Percentiles rank a stretch among this genome's conserved stretches.
These are phyloP conservation scores for Basidiobolus meristosporus DNA, from an alignment of 371 early-diverging fungal species.

Conservation along the genomic window DNA sequence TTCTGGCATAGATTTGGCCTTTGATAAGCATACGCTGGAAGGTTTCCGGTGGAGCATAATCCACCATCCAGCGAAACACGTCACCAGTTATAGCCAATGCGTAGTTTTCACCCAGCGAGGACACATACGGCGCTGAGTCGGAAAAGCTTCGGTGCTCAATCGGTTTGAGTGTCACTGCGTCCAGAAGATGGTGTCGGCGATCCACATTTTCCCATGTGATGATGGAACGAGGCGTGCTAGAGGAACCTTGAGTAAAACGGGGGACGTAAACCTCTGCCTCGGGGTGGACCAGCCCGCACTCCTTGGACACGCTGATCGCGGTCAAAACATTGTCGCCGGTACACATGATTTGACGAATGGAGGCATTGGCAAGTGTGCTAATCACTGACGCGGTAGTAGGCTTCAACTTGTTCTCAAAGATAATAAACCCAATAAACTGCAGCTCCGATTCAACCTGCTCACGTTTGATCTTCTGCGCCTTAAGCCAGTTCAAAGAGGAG, in stretches of 20 bases:
- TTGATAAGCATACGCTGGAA: slow-evolving; percentile 71
- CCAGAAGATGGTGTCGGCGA: slow-evolving; percentile 27
- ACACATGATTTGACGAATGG: slow-evolving; percentile 92
- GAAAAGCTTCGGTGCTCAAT: slow-evolving; percentile 4
- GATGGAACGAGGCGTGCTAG: slow-evolving; percentile 23
- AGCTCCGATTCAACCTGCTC: slow-evolving; percentile 73
- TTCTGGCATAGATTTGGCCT: slow-evolving; percentile 89
- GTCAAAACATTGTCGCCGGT: slow-evolving; percentile 98
- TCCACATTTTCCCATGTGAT: slow-evolving; percentile 56
- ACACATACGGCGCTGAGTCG: slow-evolving; percentile 2
- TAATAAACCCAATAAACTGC: slow-evolving; percentile 83
- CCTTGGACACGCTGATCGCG: slow-evolving; percentile 89
- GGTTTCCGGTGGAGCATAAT: slow-evolving; percentile 37
- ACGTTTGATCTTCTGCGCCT: slow-evolving; percentile 63
- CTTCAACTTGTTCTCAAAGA: slow-evolving; percentile 99
- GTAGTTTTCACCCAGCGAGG: too few relatives aligned
- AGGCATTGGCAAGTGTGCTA: slow-evolving; percentile 66
- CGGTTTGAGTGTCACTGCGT: slow-evolving; percentile 27
- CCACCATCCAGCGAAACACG: slow-evolving; percentile 87
- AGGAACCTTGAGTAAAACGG: slow-evolving; percentile 24
- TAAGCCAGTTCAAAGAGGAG: slow-evolving; percentile 47
- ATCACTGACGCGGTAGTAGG: slow-evolving; percentile 68
- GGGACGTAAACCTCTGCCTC: slow-evolving; percentile 32
- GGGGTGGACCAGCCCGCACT: slow-evolving; percentile 59
- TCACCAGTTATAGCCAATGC: slow-evolving; percentile 86